A percentile compares a stretch with the other conserved stretches of the same genome.
Evolutionary conservation across 1,284 basidiomycete genomes (phyloP).

Genomic region (Papiliotrema nemorosa): DNA sequence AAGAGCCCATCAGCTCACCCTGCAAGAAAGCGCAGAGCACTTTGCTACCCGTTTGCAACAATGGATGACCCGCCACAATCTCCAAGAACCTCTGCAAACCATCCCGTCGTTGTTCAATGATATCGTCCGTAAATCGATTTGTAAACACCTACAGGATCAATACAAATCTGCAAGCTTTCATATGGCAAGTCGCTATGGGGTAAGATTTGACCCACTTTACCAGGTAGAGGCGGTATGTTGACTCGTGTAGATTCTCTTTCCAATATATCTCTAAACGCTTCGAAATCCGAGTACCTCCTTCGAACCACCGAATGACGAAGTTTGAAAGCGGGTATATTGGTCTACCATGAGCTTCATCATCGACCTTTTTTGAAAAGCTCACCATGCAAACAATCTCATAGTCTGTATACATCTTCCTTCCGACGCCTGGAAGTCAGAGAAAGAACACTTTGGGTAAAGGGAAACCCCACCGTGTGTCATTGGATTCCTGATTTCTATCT

Average conservation of each 20-base stretch:
- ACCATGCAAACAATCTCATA: slow-evolving; percentile 98
- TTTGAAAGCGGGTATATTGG: slow-evolving; percentile 99
- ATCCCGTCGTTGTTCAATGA: slow-evolving; percentile 87
- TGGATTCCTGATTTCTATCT: slow-evolving; percentile 96
- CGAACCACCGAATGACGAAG: slow-evolving; percentile 90
- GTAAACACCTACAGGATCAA: slow-evolving; percentile 64
- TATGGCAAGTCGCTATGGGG: not conserved
- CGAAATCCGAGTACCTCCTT: slow-evolving; percentile 96
- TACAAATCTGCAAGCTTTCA: too few relatives aligned
- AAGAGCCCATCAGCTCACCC: slow-evolving; percentile 38
- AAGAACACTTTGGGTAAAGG: not conserved
- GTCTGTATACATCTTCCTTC: slow-evolving; percentile 98
- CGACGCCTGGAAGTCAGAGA: slow-evolving; percentile 63
- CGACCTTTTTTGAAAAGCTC: slow-evolving; percentile 26
- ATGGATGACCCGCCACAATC: slow-evolving; percentile 93
- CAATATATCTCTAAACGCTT: slow-evolving; percentile 96
- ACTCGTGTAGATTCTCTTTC: slow-evolving; percentile 95
- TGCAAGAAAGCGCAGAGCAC: slow-evolving; percentile 95
- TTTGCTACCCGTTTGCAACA: slow-evolving; percentile 96
- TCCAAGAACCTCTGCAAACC: slow-evolving; percentile 93
- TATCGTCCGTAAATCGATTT: slow-evolving; percentile 94
- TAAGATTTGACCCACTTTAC: slow-evolving; percentile 58
- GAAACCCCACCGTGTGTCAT: slow-evolving; percentile 80
- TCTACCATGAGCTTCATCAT: slow-evolving; percentile 55
- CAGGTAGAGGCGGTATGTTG: slow-evolving; percentile 94